Evolutionary conservation across 352 stramenopile genomes (phyloP).

Genomic region (Thalassiosira ordinaria): DNA sequence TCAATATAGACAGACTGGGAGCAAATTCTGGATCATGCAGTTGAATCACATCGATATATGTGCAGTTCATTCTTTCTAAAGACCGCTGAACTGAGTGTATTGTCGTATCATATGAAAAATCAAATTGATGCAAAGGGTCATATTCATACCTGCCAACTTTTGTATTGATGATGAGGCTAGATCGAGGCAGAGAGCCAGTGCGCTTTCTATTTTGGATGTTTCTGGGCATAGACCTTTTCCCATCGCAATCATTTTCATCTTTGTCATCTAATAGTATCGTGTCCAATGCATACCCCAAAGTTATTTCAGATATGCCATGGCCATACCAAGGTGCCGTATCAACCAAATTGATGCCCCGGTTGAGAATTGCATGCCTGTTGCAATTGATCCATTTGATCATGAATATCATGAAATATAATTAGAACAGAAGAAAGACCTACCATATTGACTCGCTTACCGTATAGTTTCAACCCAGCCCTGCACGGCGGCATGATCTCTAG

Average conservation of each 20-base stretch:
- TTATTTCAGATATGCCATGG: slow-evolving; percentile 83
- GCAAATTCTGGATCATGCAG: slow-evolving; percentile 89
- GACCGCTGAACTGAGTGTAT: slow-evolving; percentile 79
- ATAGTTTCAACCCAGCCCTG: slow-evolving; percentile 81
- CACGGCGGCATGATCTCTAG: slow-evolving; percentile 62
- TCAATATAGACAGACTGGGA: slow-evolving; percentile 69
- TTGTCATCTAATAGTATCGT: slow-evolving; percentile 46
- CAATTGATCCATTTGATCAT: too few species aligned
- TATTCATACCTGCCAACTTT: slow-evolving; percentile 87
- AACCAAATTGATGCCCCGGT: slow-evolving; percentile 79
- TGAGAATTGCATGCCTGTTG: slow-evolving; percentile 61
- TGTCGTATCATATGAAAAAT: slow-evolving; percentile 86
- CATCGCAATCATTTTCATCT: slow-evolving; percentile 6
- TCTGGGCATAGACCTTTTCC: neutral
- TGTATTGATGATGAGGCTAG: slow-evolving; percentile 83
- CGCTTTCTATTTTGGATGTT: slow-evolving; percentile 28
- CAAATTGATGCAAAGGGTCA: slow-evolving; percentile 84
- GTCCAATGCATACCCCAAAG: slow-evolving; percentile 85
- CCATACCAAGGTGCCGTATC: slow-evolving; percentile 89
- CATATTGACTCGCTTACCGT: slow-evolving; percentile 24
- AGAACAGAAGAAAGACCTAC: too few species aligned
- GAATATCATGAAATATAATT: too few species aligned
- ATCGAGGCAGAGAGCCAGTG: slow-evolving; percentile 53
- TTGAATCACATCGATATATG: slow-evolving; percentile 87
- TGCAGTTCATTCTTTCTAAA: slow-evolving; percentile 79